These are phyloP conservation scores for Solanum commersonii DNA, from an alignment of 257 asterid genomes.

Conservation along the genomic window DNA sequence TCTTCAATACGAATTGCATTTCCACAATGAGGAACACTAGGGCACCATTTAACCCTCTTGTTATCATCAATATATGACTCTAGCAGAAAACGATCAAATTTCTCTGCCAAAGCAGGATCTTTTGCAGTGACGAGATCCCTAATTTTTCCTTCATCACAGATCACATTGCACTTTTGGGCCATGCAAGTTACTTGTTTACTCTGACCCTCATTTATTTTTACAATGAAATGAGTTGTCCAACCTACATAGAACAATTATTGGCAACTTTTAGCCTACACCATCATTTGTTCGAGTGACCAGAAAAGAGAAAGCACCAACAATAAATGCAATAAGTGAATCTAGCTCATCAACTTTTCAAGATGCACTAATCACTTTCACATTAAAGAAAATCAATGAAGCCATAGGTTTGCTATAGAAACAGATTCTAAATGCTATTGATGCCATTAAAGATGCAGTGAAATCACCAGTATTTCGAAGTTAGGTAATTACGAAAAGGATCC, in stretches of 20 bases:
- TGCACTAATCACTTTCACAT: background rate
- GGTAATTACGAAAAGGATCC: background rate
- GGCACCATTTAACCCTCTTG: constrained; percentile 55
- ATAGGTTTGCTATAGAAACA: background rate
- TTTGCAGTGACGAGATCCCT: constrained; percentile 31
- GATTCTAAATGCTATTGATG: background rate
- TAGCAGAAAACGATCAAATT: constrained; percentile 40
- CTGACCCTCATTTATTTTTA: constrained; percentile 49
- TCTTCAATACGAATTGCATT: constrained; percentile 41
- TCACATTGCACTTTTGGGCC: constrained; percentile 49
- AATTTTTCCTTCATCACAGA: constrained; percentile 42
- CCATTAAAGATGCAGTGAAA: background rate
- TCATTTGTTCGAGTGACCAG: background rate
- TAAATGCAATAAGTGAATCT: background rate
- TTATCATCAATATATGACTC: constrained; percentile 66
- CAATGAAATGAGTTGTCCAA: constrained; percentile 46
- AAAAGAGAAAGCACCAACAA: background rate
- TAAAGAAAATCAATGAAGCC: background rate
- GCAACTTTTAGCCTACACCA: background rate
- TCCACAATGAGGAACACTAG: constrained; percentile 56
- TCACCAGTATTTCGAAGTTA: background rate
- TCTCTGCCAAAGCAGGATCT: constrained; percentile 33
- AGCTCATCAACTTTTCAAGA: background rate
- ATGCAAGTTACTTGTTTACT: constrained; percentile 44
- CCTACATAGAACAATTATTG: constrained; percentile 20